Evolutionary conservation across 257 asterid genomes (phyloP).

Genomic region (Lantana camara): DNA sequence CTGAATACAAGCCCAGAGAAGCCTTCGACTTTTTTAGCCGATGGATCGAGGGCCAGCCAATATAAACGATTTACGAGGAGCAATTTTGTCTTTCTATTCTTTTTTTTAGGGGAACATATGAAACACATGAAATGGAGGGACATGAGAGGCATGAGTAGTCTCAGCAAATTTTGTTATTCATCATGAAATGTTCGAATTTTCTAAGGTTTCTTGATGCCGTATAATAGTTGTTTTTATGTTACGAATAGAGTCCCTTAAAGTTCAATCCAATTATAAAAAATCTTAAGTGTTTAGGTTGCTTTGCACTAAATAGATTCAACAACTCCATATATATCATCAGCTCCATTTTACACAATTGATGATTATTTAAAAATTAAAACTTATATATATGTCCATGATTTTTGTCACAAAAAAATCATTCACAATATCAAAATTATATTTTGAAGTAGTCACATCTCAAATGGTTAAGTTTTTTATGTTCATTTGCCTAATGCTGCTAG

Average conservation of each 20-base stretch:
- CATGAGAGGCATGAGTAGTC: no score
- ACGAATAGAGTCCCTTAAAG: no score
- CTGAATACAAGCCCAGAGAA: slow-evolving; percentile 65
- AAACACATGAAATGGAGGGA: background rate
- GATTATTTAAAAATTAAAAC: background rate
- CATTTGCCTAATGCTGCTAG: slow-evolving; percentile 47
- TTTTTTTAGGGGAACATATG: background rate
- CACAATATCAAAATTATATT: background rate
- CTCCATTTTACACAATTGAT: slow-evolving; percentile 20
- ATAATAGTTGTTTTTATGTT: no score
- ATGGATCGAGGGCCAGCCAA: slow-evolving; percentile 42
- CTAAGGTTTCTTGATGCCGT: no score
- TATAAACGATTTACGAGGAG: slow-evolving; percentile 24
- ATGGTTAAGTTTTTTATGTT: slow-evolving; percentile 44
- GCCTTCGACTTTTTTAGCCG: slow-evolving; percentile 49
- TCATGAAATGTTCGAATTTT: background rate
- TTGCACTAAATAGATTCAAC: slow-evolving; percentile 20
- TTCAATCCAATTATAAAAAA: no score
- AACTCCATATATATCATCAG: slow-evolving; percentile 34
- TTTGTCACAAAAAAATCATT: background rate
- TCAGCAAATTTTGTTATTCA: background rate
- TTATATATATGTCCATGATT: background rate
- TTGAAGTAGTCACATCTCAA: slow-evolving; percentile 26
- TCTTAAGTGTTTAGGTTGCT: no score
- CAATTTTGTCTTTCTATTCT: background rate